Conservation (phyloP, 495 filamentous ascomycete genomes). For the Amorphotheca resinae region DNA sequence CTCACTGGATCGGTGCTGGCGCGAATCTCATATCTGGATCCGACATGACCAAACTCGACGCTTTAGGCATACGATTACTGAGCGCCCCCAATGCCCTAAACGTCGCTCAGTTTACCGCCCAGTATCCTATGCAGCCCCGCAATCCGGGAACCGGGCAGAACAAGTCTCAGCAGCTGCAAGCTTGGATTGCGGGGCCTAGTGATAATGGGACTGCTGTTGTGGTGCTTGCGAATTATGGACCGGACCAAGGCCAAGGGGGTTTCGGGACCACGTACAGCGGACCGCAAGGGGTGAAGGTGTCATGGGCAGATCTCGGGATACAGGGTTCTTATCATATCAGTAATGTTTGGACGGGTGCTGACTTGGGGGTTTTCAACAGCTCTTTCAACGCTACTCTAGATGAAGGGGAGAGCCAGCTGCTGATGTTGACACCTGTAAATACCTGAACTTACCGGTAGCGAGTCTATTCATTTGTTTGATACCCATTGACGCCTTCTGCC, state of each 20-base stretch:
- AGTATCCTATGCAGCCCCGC: constrained; percentile 23
- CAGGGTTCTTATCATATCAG: constrained; percentile 13
- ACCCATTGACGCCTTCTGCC: too few species aligned
- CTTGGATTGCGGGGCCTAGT: constrained; percentile 23
- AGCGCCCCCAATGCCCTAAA: constrained; percentile 11
- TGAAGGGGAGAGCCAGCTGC: constrained; percentile 11
- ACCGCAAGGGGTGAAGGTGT: constrained; percentile 14
- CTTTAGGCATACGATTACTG: constrained; percentile 16
- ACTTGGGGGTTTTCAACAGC: constrained; percentile 4
- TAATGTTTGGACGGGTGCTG: constrained; percentile 17
- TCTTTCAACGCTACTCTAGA: constrained; percentile 9
- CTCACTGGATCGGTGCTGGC: constrained; percentile 24
- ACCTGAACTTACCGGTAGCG: too few species aligned
- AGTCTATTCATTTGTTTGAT: too few species aligned
- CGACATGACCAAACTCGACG: constrained; percentile 21
- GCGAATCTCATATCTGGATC: constrained; percentile 23
- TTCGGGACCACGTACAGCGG: constrained; percentile 16
- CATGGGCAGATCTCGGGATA: constrained; percentile 20
- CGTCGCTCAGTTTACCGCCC: constrained; percentile 16
- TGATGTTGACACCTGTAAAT: too few species aligned
- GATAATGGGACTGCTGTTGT: constrained; percentile 14
- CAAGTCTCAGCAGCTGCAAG: constrained; percentile 21
- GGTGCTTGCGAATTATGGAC: constrained; percentile 22
- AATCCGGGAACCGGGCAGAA: constrained; percentile 20
- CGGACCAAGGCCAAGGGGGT: constrained; percentile 19